Evolutionary conservation across 2,329 filamentous ascomycete species (phyloP), one percentile per base, ranked within the genome.

Genomic region (Dactylellina cionopaga): DNA sequence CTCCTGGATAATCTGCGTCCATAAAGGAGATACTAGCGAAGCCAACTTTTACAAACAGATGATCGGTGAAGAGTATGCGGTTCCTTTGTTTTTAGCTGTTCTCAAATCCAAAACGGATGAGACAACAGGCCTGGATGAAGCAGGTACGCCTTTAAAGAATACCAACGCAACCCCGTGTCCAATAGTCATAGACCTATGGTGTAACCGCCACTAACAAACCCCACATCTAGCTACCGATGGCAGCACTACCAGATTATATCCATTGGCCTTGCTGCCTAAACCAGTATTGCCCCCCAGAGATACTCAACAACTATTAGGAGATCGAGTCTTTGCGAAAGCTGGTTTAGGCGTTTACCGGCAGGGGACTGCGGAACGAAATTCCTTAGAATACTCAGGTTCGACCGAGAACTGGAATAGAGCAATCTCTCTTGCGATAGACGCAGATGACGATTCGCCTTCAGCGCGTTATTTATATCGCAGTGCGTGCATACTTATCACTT

Each of bases 1-100:
- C n/a, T 64, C 66, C 2, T 24, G 44, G 11, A 19, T 71, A 3
- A 46, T 64, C 2, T 71, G 58, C 15, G 19, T 37, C 3, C 52
- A 37, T 35, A 62, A 63, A 33, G 58, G 39, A 25, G 66, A 71
- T 47, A 31, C 39, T 1, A 56, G 49, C 7, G 66, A 71, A 22
- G 66, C 66, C 3, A 47, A 52, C 6, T 71, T 71, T 25, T 71
- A 71, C 17, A 25, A 56, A 5, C 66, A 71, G 15, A 71, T 71
- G 66, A 49, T 71, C 19, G 52, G 24, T 0, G 29, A 47, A 15
- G 35, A 49, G 2, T 51, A 33, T n/a, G n/a, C 19, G 33, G 10
- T 5, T n/a, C 31, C 37, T 44, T 15, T 39, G 51, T 46, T 33
- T 64, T 46, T 51, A 37, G 24, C 25, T 24, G 29, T 17, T 33